A percentile compares a stretch with the other conserved stretches of the same genome.
Conservation (phyloP, 768 basidiomycete genomes). For the Suillus placidus region DNA sequence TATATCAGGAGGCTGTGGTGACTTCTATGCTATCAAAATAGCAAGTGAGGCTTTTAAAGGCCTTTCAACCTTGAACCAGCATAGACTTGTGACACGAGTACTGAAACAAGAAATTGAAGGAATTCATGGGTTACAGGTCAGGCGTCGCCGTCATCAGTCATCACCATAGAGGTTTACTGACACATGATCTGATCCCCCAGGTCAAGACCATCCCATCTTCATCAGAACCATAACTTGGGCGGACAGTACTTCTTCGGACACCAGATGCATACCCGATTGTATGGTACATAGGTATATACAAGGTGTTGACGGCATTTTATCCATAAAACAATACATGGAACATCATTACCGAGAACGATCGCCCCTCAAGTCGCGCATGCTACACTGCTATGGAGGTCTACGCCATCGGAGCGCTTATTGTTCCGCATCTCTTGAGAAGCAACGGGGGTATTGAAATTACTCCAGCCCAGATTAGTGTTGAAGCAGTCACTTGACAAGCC, state of each 20-base stretch:
- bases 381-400: neutral
- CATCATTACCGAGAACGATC: neutral
- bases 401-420: neutral
- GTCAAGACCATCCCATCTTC: slow-evolving; percentile 44
- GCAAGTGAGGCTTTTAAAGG: slow-evolving; percentile 86
- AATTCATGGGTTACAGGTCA: slow-evolving; percentile 93
- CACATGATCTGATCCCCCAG: slow-evolving; percentile 18
- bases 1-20: slow-evolving; percentile 89
- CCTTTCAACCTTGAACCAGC: slow-evolving; percentile 88
- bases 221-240: slow-evolving; percentile 9
- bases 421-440: neutral
- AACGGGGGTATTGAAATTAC: neutral
- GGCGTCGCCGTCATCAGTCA: slow-evolving; percentile 22
- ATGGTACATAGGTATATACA: neutral
- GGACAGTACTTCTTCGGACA: neutral
- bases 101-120: slow-evolving; percentile 88
- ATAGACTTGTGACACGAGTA: slow-evolving; percentile 82
- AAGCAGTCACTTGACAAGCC: slow-evolving; percentile 1
- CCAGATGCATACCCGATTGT: neutral
- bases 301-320: neutral
- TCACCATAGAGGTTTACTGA: neutral
- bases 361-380: neutral
- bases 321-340: neutral
- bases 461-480: neutral
- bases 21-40: slow-evolving; percentile 92